Base-by-base conservation (phyloP, 352 stramenopile species). In the Pythium phragmiticola region DNA sequence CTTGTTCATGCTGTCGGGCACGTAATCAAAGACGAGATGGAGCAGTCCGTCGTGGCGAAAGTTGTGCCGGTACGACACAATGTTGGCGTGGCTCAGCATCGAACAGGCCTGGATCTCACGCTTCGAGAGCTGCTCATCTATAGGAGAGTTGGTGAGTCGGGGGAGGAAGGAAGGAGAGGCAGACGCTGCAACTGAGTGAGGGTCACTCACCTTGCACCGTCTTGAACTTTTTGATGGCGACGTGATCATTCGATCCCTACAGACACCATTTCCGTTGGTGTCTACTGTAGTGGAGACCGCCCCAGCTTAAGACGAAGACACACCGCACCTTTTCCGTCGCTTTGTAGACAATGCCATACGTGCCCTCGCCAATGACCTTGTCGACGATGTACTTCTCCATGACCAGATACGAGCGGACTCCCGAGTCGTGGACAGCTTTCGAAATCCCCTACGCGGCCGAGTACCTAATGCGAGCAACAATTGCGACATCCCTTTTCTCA, bases 141-240 rank as follows among this genome's bases (percentile, higher is more conserved):
- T 42, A 21, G 14, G 9, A 51, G 23, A 37, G 23, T n/a, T 51
- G 23, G 26, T 26, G 7, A 66, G 21, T 21, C 21, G 21, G 21
- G 21, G 21, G 21, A 21, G 21, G 21, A 21, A 21, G 0, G 21
- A 21, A 21, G 21, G 21, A 21, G 21, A 21, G 21, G 21, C 21
- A 21, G 21, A 21, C 21, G 21, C 21, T 21, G 21, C 21, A 21
- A 21, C 36, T 48, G 49, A 8, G 46, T 13, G 6, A 28, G 0
- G n/a, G 9, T 4, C 16, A 49, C 14, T 19, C 71, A 87, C 82
- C 84, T 50, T 68, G 66, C 19, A 76, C 67, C 14, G 69, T 87
- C 71, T 90, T 90, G 76, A 93, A 93, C 43, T 91, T 91, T 63
- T 93, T 93, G 60, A 94, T 92, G 26, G 83, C 85, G 21, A 94